phyloP scores from a whole-genome alignment of 2,329 filamentous ascomycete species.

The Sporothrix curviconia region DNA sequence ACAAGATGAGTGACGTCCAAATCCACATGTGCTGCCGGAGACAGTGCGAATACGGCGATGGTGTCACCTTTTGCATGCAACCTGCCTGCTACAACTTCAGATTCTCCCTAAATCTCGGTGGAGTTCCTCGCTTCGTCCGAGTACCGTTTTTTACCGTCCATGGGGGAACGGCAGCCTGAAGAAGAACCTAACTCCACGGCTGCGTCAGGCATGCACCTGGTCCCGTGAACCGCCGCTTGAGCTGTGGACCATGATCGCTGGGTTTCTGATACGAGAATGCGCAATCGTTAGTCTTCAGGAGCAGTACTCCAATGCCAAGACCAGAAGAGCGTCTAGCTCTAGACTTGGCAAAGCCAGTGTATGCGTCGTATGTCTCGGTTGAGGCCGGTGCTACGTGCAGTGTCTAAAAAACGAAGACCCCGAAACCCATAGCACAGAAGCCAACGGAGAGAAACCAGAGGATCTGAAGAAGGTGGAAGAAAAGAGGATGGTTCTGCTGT shows the following conservation, averaged over 20 bases:
- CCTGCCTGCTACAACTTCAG: conserved; percentile 2
- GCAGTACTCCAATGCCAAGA: not conserved
- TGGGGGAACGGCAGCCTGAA: not conserved
- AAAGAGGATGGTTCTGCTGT: conserved; percentile 2
- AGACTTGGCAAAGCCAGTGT: conserved; percentile 6
- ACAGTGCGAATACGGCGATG: conserved; percentile 3
- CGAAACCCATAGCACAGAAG: not conserved
- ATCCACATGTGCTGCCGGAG: conserved; percentile 4
- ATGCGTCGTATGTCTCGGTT: conserved; percentile 2
- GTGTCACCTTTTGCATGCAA: conserved; percentile 7
- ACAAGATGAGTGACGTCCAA: conserved; percentile 2
- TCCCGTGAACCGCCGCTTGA: conserved; percentile 2
- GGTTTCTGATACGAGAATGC: conserved; percentile 3
- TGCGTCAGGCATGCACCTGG: not conserved
- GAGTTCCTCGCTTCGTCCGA: not conserved
- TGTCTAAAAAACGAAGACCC: conserved; percentile 1
- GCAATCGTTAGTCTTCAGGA: conserved; percentile 4
- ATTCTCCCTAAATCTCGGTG: not conserved
- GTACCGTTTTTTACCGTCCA: not conserved
- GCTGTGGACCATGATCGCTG: conserved; percentile 5
- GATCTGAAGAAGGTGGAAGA: not conserved
- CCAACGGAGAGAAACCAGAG: not conserved
- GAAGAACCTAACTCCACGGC: not conserved
- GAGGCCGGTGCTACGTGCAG: conserved; percentile 3
- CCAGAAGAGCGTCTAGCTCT: not conserved